Evolutionary conservation across 139 green algal species (phyloP).

Genomic region (Tetraselmis chui): DNA sequence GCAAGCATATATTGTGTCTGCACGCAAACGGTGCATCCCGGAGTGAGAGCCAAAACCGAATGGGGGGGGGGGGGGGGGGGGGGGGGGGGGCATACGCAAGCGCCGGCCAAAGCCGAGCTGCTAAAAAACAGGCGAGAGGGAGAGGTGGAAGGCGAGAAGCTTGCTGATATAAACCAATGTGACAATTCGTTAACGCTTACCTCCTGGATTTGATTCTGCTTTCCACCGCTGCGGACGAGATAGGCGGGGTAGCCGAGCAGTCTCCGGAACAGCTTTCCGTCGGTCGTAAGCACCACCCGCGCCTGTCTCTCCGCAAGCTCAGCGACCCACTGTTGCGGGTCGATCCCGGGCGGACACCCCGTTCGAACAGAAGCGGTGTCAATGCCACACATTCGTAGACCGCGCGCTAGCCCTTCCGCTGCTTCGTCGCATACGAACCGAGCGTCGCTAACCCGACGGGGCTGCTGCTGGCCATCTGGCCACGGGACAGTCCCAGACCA

Average conservation of each 20-base stretch:
- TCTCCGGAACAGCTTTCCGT: conserved; percentile 10
- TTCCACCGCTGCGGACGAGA: conserved; percentile 28
- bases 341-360: neutral
- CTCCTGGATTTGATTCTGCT: conserved; percentile 33
- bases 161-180: no score
- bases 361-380: conserved; percentile 23
- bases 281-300: conserved; percentile 40
- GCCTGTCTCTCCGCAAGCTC: conserved; percentile 27
- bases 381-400: conserved; percentile 45
- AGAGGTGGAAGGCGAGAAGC: no score
- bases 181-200: no score
- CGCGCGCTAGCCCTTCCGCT: conserved; percentile 39
- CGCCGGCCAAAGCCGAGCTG: no score
- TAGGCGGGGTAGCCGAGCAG: conserved; percentile 17
- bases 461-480: neutral
- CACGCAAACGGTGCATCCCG: no score
- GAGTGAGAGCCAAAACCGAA: no score
- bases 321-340: conserved; percentile 24
- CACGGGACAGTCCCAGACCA: neutral
- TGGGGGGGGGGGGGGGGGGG: no score
- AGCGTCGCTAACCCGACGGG: neutral
- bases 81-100: no score
- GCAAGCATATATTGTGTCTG: no score
- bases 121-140: no score
- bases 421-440: conserved; percentile 45